Evolutionary conservation across 2,329 filamentous ascomycete species (phyloP), one percentile per base, ranked within the genome.

Genomic region (Phyllosticta citribraziliensis): DNA sequence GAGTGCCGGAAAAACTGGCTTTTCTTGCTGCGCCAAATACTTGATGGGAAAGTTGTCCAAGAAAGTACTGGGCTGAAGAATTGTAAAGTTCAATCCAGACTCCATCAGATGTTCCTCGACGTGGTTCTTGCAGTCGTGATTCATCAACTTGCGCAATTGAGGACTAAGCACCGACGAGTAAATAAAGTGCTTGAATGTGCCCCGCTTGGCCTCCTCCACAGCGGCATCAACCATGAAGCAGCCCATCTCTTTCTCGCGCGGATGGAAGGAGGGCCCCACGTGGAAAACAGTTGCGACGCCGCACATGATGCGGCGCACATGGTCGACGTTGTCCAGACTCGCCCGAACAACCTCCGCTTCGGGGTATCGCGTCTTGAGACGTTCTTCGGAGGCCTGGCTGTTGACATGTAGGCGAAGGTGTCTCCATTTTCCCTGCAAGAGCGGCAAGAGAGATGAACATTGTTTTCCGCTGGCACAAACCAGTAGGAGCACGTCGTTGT

Each of bases 391-490:
- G 11, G 64, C 30, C 10, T 63, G 14, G 6, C 68, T 71, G 57
- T 71, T 63, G 25, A 70, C 70, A 40, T 69, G 70, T 1, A 76
- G 67, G 20, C 73, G 73, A 5, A 76, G 66, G 33, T 64, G 66
- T 50, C 68, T 69, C 65, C 69, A 70, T 58, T 69, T 67, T 19
- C 66, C 58, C 11, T 68, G 63, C 11, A 77, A 64, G 2, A 72
- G 66, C 6, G 73, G 73, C 40, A 76, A 68, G 27, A 76, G 67
- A 2, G 65, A 64, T 8, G 66, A 63, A 63, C 68, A 67, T 65
- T 76, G 74, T 57, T 74, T 75, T 54, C 74, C 74, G 22, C 68
- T 69, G 5, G 75, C 72, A 58, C 69, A 73, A 47, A 73, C 76
- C 25, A 77, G 63, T 30, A 75, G 69, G 27, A 77, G 63, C 40